Conservation (phyloP, 1,284 basidiomycete genomes). For the Trametes polyzona region DNA sequence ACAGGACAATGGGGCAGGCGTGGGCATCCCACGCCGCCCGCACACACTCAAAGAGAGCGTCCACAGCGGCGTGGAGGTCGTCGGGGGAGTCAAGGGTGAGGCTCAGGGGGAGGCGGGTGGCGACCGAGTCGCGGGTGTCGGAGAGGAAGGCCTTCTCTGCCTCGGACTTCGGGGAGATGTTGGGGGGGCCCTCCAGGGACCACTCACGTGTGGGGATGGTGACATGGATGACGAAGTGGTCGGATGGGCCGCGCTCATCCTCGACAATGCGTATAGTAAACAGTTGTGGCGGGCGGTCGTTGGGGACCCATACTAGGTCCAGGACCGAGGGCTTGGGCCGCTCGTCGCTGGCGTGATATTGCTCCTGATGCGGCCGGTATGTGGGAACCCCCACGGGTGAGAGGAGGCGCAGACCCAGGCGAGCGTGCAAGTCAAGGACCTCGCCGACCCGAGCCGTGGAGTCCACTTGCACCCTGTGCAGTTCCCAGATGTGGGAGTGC, state of each 20-base stretch:
- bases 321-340: too few relatives aligned
- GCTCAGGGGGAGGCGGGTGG: background rate
- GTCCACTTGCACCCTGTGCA: background rate
- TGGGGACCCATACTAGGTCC: conserved; percentile 7
- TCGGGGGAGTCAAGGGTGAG: background rate
- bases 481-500: conserved; percentile 9
- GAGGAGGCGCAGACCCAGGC: conserved; percentile 4
- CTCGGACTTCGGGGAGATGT: background rate
- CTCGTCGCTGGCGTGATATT: background rate
- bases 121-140: background rate
- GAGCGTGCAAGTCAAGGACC: conserved; percentile 7
- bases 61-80: background rate
- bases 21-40: background rate
- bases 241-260: conserved; percentile 4
- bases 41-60: background rate
- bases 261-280: background rate
- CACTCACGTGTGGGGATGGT: background rate
- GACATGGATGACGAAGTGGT: conserved; percentile 4
- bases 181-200: background rate
- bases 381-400: background rate
- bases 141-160: conserved; percentile 1
- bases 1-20: background rate
- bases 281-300: background rate
- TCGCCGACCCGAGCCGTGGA: background rate
- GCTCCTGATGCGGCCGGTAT: background rate